Base-by-base conservation (phyloP, 108 stramenopile species). In the Cyclotella cryptica region DNA sequence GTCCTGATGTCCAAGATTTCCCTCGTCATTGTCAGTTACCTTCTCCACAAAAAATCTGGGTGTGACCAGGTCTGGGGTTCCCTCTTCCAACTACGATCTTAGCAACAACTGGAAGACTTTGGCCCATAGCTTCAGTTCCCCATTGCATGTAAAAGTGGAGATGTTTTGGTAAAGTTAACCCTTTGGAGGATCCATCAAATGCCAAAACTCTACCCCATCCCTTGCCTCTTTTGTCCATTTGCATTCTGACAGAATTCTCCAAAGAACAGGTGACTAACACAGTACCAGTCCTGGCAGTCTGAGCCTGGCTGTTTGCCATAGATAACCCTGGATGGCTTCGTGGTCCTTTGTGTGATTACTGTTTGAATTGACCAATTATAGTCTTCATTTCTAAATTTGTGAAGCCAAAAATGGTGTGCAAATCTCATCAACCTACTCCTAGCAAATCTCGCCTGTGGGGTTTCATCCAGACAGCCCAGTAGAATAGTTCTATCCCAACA, bases 31-130 rank as follows among this genome's bases (percentile, higher is more conserved):
- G 27, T 74, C 72, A 62, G 27, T 43, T 19, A 46, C 51, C 63
- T 84, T 87, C 17, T 77, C 69, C 10, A 84, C 80, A n/a, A 66
- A 35, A 44, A 84, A 84, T n/a, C 30, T 30, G 17, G 69, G 69
- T 8, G 41, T 55, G 3, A 54, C 39, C 52, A 70, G 39, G 29
- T 54, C 54, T n/a, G 29, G 28, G 7, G 39, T 10, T 41, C 69
- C 69, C 40, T 40, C 11, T 41, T 70, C 69, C 19, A 55, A 13
- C 13, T 70, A 70, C 54, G 54, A 54, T 19, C 54, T 28, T 13
- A 54, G 51, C 27, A 44, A 14, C 60, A 74, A 21, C 43, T 65
- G 46, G 57, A 74, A 51, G 3, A 65, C 61, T 43, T 74, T 65
- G 11, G 28, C 51, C 21, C 63, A 40, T 7, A 65, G 10, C 27